Evolutionary conservation across 2,329 filamentous ascomycete species (phyloP).

Genomic region (Albifimbria verrucaria): DNA sequence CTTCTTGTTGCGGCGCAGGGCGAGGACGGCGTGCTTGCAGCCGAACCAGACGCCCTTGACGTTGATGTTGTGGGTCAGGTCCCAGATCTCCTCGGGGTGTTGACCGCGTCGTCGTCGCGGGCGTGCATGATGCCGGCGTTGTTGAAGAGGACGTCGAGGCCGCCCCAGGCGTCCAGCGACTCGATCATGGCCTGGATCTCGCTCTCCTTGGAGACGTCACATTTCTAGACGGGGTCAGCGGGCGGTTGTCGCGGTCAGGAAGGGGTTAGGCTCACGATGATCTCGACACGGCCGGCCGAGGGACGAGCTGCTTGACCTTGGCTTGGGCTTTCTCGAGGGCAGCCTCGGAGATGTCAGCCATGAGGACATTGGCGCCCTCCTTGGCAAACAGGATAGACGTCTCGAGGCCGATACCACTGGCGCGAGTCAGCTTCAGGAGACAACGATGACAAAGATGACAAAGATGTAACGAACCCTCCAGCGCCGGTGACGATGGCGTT

Average conservation of each 20-base stretch:
- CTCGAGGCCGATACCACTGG: conserved; percentile 87
- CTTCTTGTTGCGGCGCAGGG: conserved; percentile 78
- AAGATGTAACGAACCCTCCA: conserved; percentile 64
- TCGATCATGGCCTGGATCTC: conserved; percentile 74
- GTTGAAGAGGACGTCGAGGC: conserved; percentile 92
- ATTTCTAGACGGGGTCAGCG: conserved; percentile 21
- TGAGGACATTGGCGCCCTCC: conserved; percentile 80
- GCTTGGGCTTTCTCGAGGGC: conserved; percentile 73
- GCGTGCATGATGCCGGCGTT: conserved; percentile 97
- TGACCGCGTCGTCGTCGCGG: conserved; percentile 73
- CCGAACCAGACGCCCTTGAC: conserved; percentile 99
- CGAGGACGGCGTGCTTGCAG: conserved; percentile 84
- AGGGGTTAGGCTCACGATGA: conserved; percentile 35
- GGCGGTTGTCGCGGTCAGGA: background rate
- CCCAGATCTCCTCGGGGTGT: conserved; percentile 90
- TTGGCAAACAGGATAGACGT: conserved; percentile 85
- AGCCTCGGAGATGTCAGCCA: conserved; percentile 79
- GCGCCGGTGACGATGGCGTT: conserved; percentile 77
- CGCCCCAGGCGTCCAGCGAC: conserved; percentile 77
- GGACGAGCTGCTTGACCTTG: conserved; percentile 75
- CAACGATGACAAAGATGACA: background rate
- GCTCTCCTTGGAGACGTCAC: conserved; percentile 83
- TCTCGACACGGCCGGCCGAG: conserved; percentile 57
- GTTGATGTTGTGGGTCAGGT: conserved; percentile 89
- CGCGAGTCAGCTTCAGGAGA: background rate